phyloP scores from a whole-genome alignment of 345 rosid species.

The Dimocarpus longan region DNA sequence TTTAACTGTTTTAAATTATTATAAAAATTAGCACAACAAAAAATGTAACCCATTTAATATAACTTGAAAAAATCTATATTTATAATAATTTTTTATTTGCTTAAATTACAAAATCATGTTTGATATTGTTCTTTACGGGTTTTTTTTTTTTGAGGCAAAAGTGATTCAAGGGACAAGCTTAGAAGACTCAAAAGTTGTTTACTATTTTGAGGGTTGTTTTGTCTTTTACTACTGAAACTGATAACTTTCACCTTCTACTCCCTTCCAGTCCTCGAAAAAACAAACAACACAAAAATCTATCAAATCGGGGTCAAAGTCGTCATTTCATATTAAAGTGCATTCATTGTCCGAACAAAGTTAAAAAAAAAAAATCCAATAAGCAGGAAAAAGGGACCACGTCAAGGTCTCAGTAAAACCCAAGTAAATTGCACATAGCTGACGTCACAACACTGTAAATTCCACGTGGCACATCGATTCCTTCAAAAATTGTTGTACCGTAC shows the following conservation, averaged over 20 bases:
- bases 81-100: neutral
- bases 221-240: neutral
- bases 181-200: neutral
- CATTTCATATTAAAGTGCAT: neutral
- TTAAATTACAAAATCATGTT: neutral
- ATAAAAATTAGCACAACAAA: too few species aligned
- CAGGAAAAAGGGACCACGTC: neutral
- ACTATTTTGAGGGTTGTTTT: neutral
- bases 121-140: neutral
- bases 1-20: too few species aligned
- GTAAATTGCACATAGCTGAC: neutral
- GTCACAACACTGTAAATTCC: neutral
- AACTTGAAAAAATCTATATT: too few species aligned
- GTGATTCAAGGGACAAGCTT: neutral
- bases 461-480: constrained; percentile 12
- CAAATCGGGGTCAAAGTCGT: constrained; percentile 1
- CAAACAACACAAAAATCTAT: neutral
- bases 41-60: too few species aligned
- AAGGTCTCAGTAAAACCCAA: constrained; percentile 1
- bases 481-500: constrained; percentile 3
- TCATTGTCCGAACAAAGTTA: neutral
- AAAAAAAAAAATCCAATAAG: neutral
- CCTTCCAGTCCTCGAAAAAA: neutral
- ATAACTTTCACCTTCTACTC: neutral
- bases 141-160: neutral